Conservation (phyloP, 305 asterid species). For the Fraxinus xanthoxyloides region DNA sequence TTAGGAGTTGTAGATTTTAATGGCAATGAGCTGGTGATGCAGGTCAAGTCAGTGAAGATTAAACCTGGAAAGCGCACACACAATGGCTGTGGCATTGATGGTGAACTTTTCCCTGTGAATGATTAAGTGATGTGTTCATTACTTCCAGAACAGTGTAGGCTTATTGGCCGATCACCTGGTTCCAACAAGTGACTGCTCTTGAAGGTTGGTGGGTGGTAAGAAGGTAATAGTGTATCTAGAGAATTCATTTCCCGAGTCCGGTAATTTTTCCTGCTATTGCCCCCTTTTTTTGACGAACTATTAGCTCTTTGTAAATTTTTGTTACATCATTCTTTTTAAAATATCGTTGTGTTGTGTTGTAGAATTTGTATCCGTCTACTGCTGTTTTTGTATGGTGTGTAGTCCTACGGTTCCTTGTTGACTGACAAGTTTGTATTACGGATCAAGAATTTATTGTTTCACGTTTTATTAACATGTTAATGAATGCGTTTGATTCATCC, state of each 20-base stretch:
- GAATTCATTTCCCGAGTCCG: background rate
- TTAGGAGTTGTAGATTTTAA: background rate
- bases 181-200: slow-evolving; percentile 37
- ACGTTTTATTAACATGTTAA: background rate
- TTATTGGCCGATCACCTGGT: slow-evolving; percentile 61
- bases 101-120: slow-evolving; percentile 76
- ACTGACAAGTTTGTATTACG: slow-evolving; percentile 17
- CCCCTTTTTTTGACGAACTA: background rate
- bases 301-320: slow-evolving; percentile 37
- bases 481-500: too few relatives aligned
- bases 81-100: slow-evolving; percentile 91
- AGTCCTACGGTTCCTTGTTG: background rate
- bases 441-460: slow-evolving; percentile 1
- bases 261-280: background rate
- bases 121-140: slow-evolving; percentile 78
- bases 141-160: slow-evolving; percentile 95
- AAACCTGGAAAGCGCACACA: slow-evolving; percentile 75
- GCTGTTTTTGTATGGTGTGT: slow-evolving; percentile 25
- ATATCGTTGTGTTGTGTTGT: slow-evolving; percentile 16
- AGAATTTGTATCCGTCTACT: background rate
- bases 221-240: slow-evolving; percentile 10
- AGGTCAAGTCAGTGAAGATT: slow-evolving; percentile 74
- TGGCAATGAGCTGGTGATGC: slow-evolving; percentile 21
- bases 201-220: background rate
- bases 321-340: slow-evolving; percentile 30